These are phyloP conservation scores for Terana coerulea DNA, from an alignment of 768 basidiomycete species.

Conservation along the genomic window DNA sequence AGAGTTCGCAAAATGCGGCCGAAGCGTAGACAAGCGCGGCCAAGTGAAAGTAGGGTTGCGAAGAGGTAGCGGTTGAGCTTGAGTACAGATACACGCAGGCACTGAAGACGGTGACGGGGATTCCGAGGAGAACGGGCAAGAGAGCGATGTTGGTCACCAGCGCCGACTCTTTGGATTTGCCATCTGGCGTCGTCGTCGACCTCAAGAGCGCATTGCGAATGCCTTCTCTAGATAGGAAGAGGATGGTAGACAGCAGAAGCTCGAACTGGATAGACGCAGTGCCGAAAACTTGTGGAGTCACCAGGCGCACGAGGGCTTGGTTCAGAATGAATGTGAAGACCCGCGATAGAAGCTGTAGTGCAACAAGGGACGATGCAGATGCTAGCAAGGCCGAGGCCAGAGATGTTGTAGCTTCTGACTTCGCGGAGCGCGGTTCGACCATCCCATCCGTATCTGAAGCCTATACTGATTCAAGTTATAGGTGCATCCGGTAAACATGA, in stretches of 20 bases:
- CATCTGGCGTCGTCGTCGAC: conserved; percentile 27
- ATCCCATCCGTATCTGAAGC: too few relatives aligned
- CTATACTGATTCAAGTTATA: too few relatives aligned
- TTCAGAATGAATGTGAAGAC: conserved; percentile 86
- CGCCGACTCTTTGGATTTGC: not conserved
- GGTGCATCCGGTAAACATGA: too few relatives aligned
- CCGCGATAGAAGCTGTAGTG: conserved; percentile 82
- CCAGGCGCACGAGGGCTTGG: conserved; percentile 79
- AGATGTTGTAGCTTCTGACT: not conserved
- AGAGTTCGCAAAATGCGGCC: conserved; percentile 73
- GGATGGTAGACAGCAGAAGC: conserved; percentile 80
- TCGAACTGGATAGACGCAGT: conserved; percentile 95
- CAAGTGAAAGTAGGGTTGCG: conserved; percentile 60
- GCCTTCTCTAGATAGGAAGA: conserved; percentile 93
- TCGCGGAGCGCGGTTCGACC: too few relatives aligned
- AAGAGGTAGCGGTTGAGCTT: conserved; percentile 49
- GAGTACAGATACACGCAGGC: conserved; percentile 49
- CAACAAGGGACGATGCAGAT: conserved; percentile 65
- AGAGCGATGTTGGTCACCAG: conserved; percentile 48
- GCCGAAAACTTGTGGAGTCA: conserved; percentile 82
- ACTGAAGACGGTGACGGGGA: conserved; percentile 57
- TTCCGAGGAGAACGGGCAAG: conserved; percentile 65
- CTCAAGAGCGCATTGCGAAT: conserved; percentile 83
- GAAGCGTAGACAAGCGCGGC: conserved; percentile 69
- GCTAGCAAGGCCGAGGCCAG: conserved; percentile 36